Evolutionary conservation across 2,329 filamentous ascomycete species (phyloP).

Genomic region (Colletotrichum sp.): DNA sequence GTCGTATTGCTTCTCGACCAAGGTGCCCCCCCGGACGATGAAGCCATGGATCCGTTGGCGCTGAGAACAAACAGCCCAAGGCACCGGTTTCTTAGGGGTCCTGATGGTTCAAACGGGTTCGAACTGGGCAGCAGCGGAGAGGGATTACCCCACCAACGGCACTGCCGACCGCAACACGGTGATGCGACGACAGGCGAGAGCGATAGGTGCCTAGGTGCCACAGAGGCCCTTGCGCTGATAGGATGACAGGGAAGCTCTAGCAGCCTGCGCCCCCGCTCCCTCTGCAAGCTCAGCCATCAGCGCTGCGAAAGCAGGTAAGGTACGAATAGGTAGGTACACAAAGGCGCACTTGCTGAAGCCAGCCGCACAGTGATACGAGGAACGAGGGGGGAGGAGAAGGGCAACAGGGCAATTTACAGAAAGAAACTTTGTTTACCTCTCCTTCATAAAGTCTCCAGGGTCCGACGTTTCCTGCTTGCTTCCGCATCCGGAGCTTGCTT

Average conservation of each 20-base stretch:
- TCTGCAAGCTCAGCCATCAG: constrained; percentile 15
- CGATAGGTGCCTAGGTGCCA: background rate
- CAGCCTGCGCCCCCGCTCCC: constrained; percentile 16
- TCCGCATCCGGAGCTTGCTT: background rate
- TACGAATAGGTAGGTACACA: background rate
- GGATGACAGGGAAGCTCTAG: constrained; percentile 4
- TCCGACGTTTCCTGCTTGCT: background rate
- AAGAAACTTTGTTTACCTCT: background rate
- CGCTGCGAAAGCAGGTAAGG: background rate
- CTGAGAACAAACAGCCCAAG: background rate
- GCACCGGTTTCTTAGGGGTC: background rate
- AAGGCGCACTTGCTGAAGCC: background rate
- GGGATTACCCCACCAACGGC: constrained; percentile 6
- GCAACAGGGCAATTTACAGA: background rate
- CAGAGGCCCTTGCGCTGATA: background rate
- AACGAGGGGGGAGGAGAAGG: background rate
- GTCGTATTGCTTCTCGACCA: background rate
- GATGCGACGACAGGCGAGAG: background rate
- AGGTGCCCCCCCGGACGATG: background rate
- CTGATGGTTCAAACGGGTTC: background rate
- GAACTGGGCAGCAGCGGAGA: background rate
- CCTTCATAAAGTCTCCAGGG: background rate
- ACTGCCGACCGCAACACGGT: constrained; percentile 6
- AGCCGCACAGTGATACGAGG: constrained; percentile 7
- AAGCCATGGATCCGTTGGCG: background rate